Evolutionary conservation across 306 rosid species (phyloP).

Genomic region (Aeschynomene evenia): DNA sequence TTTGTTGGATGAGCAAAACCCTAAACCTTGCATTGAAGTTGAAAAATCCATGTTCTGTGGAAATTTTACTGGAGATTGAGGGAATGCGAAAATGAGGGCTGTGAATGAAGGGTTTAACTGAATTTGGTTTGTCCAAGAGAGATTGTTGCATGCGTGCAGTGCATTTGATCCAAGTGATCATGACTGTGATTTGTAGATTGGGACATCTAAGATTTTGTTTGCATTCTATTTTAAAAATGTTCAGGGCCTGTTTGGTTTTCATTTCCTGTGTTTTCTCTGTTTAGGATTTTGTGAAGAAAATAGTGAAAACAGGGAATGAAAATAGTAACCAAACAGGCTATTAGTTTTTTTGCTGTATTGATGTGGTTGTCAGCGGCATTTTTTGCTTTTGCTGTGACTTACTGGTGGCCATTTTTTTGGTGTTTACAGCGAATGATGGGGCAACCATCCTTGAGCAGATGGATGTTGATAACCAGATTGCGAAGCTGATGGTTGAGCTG

Average conservation of each 20-base stretch:
- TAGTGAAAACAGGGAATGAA: no score
- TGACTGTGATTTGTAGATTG: no score
- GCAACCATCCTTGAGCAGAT: slow-evolving; percentile 95
- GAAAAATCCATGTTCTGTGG: background rate
- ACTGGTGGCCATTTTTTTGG: background rate
- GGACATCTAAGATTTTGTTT: no score
- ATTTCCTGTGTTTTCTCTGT: no score
- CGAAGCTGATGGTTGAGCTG: slow-evolving; percentile 92
- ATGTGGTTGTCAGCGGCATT: background rate
- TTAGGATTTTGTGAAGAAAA: no score
- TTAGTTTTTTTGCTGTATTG: background rate
- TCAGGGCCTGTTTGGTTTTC: no score
- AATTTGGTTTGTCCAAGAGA: background rate
- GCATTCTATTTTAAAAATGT: no score
- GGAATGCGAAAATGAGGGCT: background rate
- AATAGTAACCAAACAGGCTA: no score
- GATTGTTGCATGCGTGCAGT: background rate
- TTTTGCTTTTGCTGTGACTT: background rate
- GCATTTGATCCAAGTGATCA: background rate
- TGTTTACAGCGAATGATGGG: slow-evolving; percentile 78
- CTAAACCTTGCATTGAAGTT: background rate
- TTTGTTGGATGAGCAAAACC: background rate
- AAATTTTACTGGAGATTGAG: background rate
- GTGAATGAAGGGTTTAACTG: no score
- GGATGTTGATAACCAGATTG: slow-evolving; percentile 98